phyloP scores from a whole-genome alignment of 805 yeast species.

The Candida railenensis region DNA sequence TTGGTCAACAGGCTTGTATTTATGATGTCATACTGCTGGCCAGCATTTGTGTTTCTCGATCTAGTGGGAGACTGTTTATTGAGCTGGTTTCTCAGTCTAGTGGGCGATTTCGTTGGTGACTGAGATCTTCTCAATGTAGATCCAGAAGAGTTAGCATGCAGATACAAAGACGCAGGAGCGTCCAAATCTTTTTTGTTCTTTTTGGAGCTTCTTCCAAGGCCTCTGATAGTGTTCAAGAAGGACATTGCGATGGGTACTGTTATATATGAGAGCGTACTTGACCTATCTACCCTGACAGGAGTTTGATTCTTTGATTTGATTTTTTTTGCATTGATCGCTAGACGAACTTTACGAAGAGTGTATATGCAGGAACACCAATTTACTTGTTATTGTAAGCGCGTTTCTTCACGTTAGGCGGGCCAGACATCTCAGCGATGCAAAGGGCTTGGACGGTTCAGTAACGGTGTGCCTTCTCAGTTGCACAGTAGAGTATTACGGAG shows the following conservation, averaged over 20 bases:
- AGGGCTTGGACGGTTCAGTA: too few relatives aligned
- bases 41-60: background rate
- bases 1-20: background rate
- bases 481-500: too few relatives aligned
- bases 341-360: too few relatives aligned
- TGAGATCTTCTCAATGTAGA: conserved; percentile 37
- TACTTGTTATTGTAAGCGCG: too few relatives aligned
- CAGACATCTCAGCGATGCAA: too few relatives aligned
- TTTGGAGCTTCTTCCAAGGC: conserved; percentile 46
- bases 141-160: conserved; percentile 30
- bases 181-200: conserved; percentile 42
- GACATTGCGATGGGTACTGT: conserved; percentile 29
- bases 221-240: conserved; percentile 46
- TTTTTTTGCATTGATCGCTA: too few relatives aligned
- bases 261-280: background rate
- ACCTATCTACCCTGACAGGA: too few relatives aligned
- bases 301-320: too few relatives aligned
- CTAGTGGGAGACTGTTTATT: conserved; percentile 21
- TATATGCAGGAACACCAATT: too few relatives aligned
- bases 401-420: too few relatives aligned
- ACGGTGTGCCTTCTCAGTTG: too few relatives aligned
- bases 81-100: conserved; percentile 25
- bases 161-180: conserved; percentile 26
- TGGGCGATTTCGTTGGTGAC: conserved; percentile 44
- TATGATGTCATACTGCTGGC: background rate